Evolutionary conservation across 75 land plant species (phyloP).

Genomic region (Isoetes taiwanensis): DNA sequence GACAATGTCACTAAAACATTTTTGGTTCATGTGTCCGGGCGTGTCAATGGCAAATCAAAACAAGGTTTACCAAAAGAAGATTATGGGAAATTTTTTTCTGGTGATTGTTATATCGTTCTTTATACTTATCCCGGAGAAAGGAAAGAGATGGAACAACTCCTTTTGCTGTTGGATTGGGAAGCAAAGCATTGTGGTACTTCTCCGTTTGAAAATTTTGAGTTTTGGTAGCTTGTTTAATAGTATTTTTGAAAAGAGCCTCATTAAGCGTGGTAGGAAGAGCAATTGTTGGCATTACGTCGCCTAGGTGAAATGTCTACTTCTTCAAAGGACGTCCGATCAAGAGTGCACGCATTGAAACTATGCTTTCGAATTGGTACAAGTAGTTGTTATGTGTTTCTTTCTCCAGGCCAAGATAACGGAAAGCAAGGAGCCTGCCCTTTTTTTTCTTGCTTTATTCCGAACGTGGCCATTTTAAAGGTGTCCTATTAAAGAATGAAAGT

Average conservation of each 20-base stretch:
- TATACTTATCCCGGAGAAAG: conserved; percentile 80
- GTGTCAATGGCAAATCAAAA: conserved; percentile 61
- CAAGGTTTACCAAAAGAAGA: conserved; percentile 44
- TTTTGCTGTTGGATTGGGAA: conserved; percentile 86
- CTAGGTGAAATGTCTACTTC: too few relatives aligned
- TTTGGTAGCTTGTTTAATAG: too few relatives aligned
- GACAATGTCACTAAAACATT: neutral
- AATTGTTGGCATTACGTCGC: too few relatives aligned
- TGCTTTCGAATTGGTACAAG: too few relatives aligned
- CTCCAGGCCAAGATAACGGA: too few relatives aligned
- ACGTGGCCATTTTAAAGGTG: conserved; percentile 84
- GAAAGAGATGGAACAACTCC: conserved; percentile 61
- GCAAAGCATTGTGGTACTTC: conserved; percentile 40
- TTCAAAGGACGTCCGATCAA: too few relatives aligned
- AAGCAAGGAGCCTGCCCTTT: conserved; percentile 95
- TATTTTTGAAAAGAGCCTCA: too few relatives aligned
- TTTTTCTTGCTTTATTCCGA: conserved; percentile 78
- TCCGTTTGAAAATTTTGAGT: neutral
- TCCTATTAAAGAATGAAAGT: neutral
- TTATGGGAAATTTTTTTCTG: conserved; percentile 66
- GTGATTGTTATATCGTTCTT: conserved; percentile 76
- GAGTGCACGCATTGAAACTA: too few relatives aligned
- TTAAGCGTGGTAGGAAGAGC: too few relatives aligned
- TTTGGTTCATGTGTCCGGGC: conserved; percentile 55
- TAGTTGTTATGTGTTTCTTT: too few relatives aligned